Evolutionary conservation across 768 basidiomycete species (phyloP), one percentile per base, ranked within the genome.

Genomic region (Auriscalpium orientale): DNA sequence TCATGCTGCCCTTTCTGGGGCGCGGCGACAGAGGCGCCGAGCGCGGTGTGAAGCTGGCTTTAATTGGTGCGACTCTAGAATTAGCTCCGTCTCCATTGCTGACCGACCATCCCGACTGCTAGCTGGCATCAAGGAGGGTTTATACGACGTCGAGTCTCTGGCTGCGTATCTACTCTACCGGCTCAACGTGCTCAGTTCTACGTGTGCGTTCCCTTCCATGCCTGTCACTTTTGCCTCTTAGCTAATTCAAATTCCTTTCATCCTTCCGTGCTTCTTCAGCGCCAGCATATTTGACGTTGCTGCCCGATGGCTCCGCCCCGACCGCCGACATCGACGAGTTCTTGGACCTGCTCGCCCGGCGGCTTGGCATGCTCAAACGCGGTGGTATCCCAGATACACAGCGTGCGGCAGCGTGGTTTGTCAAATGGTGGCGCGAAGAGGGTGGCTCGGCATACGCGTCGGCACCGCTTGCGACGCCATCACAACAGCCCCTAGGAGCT

Each of bases 1-100:
- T 98, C 48, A 98, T 98, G 95, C 76, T 97, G 45, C 92, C 94
- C 11, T 98, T 88, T 72, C 79, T 98, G 34, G 97, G 97, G 1
- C 81, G 76, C 56, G 97, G 97, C 5, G 77, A 81, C 54, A 79
- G 79, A 60, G 95, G 93, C 16, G 87, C 91, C 51, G 97, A 99
- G 70, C 79, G 91, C 65, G 95, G 91, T 11, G 79, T 97, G 53
- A 98, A 95, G 70, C 81, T 98, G 20, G 95, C 92, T 49, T 73
- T 98, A 56, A 98, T 97, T 46, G 90, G 95, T 91, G 75, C 69
- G 87, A 75, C 70, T 3, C 40, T 13, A 43, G 9, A 43, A 2
- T 8, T 8, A 43, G 4, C 1, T 43, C 4, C 9, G 18, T 18
- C 15, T 18, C 40, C 40, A 18, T 43, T 13, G 45, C 44, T 12